A percentile compares a stretch with the other conserved stretches of the same genome.
Evolutionary conservation across 257 asterid genomes (phyloP).

Genomic region (Solanum rostratum): DNA sequence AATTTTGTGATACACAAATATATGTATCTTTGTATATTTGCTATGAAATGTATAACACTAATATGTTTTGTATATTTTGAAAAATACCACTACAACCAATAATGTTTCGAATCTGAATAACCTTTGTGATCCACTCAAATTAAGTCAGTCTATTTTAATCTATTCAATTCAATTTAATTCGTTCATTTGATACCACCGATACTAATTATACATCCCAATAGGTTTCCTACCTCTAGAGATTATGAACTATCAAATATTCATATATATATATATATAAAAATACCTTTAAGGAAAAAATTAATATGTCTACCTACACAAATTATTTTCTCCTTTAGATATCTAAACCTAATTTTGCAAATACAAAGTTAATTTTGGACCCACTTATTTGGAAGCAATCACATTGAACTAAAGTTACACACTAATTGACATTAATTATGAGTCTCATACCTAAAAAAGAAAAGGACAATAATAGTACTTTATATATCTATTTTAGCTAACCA

Average conservation of each 20-base stretch:
- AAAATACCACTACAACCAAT: too few species aligned
- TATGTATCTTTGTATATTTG: too few species aligned
- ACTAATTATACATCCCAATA: neutral
- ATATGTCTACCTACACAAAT: neutral
- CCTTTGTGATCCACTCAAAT: neutral
- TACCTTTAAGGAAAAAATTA: neutral
- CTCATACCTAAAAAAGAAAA: neutral
- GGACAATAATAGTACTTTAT: neutral
- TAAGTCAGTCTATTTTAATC: neutral
- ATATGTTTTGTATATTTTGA: too few species aligned
- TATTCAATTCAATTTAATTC: neutral
- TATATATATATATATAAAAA: too few species aligned
- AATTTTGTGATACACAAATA: neutral
- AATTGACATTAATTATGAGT: neutral
- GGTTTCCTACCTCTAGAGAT: neutral
- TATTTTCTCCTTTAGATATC: neutral
- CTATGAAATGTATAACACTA: too few species aligned
- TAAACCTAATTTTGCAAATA: neutral
- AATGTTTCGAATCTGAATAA: neutral
- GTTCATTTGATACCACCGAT: neutral
- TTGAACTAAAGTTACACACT: neutral
- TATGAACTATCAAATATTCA: neutral
- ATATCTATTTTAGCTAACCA: neutral
- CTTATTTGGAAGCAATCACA: neutral
- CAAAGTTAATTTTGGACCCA: neutral